Evolutionary conservation across 805 yeast species (phyloP).

Genomic region (Pichia manshurica): DNA sequence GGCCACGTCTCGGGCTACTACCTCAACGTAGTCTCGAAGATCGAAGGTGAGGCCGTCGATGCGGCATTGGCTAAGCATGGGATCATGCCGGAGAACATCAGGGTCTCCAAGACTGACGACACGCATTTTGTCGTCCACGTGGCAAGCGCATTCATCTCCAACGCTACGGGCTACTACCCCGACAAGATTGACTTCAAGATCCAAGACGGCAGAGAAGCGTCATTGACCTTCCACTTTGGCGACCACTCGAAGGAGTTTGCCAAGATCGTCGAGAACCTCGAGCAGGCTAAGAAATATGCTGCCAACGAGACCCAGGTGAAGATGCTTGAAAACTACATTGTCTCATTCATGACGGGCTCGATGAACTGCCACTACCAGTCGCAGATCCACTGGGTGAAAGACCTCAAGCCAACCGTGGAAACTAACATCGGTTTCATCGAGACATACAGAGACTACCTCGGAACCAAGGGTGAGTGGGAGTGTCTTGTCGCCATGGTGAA

Average conservation of each 20-base stretch:
- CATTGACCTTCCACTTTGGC: slow-evolving; percentile 59
- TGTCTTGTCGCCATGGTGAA: slow-evolving; percentile 87
- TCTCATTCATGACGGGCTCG: slow-evolving; percentile 73
- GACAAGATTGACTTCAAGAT: slow-evolving; percentile 34
- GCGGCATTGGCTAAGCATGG: slow-evolving; percentile 55
- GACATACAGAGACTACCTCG: slow-evolving; percentile 88
- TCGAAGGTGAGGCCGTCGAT: slow-evolving; percentile 64
- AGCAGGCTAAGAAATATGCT: slow-evolving; percentile 52
- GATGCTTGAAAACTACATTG: slow-evolving; percentile 61
- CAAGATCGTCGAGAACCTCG: slow-evolving; percentile 49
- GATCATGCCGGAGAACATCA: slow-evolving; percentile 74
- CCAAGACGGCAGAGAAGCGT: slow-evolving; percentile 34
- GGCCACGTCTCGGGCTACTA: slow-evolving; percentile 78
- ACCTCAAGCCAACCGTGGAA: slow-evolving; percentile 70
- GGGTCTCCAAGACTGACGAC: slow-evolving; percentile 54
- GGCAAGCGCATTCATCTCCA: slow-evolving; percentile 54
- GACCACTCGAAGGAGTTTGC: slow-evolving; percentile 67
- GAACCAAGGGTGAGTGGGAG: slow-evolving; percentile 92
- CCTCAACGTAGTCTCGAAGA: slow-evolving; percentile 46
- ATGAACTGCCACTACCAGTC: slow-evolving; percentile 81
- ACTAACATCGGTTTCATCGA: slow-evolving; percentile 88
- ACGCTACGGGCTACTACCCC: slow-evolving; percentile 56
- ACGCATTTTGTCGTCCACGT: slow-evolving; percentile 53
- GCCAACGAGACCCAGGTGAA: slow-evolving; percentile 68
- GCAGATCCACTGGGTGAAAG: slow-evolving; percentile 84